Percentiles rank a stretch among this genome's conserved stretches.
Conservation (phyloP, 2,329 filamentous ascomycete genomes). For the Microdochium bolleyi region DNA sequence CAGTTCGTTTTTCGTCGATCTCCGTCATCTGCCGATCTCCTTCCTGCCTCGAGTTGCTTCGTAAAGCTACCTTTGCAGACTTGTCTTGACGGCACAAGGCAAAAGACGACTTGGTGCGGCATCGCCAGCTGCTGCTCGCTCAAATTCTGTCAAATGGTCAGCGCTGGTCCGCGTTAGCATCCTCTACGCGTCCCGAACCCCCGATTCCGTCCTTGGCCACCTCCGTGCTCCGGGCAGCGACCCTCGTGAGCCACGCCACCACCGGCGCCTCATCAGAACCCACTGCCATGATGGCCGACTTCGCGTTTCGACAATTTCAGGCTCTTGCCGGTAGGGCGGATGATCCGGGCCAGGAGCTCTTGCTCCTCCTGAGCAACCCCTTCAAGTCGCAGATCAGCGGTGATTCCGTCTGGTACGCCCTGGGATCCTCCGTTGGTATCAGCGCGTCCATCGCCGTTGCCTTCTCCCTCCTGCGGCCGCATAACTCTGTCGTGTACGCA, state of each 20-base stretch:
- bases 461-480: conserved; percentile 86
- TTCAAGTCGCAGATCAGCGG: conserved; percentile 37
- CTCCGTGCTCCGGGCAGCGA: too few species aligned
- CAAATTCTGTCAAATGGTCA: too few species aligned
- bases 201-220: too few species aligned
- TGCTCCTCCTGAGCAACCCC: conserved; percentile 41
- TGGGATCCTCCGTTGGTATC: conserved; percentile 72
- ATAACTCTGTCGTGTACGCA: conserved; percentile 88
- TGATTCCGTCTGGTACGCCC: conserved; percentile 66
- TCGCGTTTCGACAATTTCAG: conserved; percentile 3
- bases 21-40: neutral
- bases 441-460: conserved; percentile 65
- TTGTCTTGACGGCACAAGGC: neutral
- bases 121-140: too few species aligned
- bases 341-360: conserved; percentile 32
- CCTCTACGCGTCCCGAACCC: too few species aligned
- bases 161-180: too few species aligned
- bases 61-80: neutral
- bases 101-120: too few species aligned
- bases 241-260: too few species aligned
- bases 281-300: conserved; percentile 3
- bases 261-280: too few species aligned
- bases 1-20: neutral
- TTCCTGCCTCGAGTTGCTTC: neutral
- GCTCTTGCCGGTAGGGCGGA: conserved; percentile 3